These are phyloP conservation scores for Debaryomyces castellii DNA, from an alignment of 805 yeast species.

Conservation along the genomic window DNA sequence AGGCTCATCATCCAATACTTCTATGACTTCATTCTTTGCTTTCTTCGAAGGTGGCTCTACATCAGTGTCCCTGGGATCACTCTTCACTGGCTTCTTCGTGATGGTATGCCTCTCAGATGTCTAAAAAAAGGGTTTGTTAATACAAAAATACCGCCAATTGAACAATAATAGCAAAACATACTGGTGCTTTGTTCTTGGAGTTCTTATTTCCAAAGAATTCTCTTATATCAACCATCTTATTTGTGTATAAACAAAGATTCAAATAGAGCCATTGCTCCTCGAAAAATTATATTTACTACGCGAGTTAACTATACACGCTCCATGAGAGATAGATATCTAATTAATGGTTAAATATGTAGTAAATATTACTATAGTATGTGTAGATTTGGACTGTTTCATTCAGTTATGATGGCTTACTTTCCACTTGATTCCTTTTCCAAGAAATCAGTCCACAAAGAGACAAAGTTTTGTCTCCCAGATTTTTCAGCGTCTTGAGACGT, in stretches of 20 bases:
- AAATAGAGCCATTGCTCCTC: not conserved
- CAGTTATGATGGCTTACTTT: not conserved
- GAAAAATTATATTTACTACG: not conserved
- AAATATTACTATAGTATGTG: not conserved
- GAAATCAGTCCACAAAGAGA: slow-evolving; percentile 77
- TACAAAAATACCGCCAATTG: not conserved
- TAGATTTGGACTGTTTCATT: not conserved
- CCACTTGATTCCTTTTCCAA: slow-evolving; percentile 63
- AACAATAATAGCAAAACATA: not conserved
- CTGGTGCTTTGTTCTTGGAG: slow-evolving; percentile 1
- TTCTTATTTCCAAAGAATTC: slow-evolving; percentile 9
- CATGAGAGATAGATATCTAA: not conserved
- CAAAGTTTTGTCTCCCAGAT: slow-evolving; percentile 53
- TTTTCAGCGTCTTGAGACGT: slow-evolving; percentile 18
- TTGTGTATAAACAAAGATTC: not conserved
- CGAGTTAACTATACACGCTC: not conserved
- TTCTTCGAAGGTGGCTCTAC: slow-evolving; percentile 3
- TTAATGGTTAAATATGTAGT: not conserved
- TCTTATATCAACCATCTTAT: slow-evolving; percentile 11
- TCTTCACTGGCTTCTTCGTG: not conserved
- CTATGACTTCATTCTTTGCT: not conserved
- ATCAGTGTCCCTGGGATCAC: slow-evolving; percentile 1
- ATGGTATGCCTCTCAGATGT: not conserved
- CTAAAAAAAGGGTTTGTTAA: not conserved
- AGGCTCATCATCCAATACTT: not conserved